A percentile compares a stretch with the other conserved stretches of the same genome.
Evolutionary conservation across 768 basidiomycete species (phyloP).

Genomic region (Leccinum olivaceopallidum): DNA sequence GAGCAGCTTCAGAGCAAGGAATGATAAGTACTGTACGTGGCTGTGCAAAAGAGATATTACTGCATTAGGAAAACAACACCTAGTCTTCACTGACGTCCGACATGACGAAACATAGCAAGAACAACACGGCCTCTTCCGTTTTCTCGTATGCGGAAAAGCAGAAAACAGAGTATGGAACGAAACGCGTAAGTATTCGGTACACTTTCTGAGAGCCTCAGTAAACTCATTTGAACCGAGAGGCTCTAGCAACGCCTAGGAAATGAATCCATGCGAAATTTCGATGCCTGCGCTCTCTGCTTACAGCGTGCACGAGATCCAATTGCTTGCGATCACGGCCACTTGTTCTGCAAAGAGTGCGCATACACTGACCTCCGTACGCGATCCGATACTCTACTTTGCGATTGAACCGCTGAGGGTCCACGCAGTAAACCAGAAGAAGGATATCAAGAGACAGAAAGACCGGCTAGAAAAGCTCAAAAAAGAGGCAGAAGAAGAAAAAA

Average conservation of each 20-base stretch:
- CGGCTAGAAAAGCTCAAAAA: slow-evolving; percentile 70
- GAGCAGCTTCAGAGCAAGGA: not conserved
- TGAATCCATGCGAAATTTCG: slow-evolving; percentile 91
- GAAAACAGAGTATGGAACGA: slow-evolving; percentile 78
- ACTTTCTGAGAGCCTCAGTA: not conserved
- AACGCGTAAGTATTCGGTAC: slow-evolving; percentile 47
- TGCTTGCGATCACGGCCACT: slow-evolving; percentile 80
- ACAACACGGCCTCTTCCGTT: slow-evolving; percentile 86
- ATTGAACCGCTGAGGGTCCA: slow-evolving; percentile 9
- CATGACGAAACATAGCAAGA: slow-evolving; percentile 91
- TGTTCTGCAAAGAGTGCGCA: slow-evolving; percentile 96
- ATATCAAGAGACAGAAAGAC: slow-evolving; percentile 89
- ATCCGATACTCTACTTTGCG: slow-evolving; percentile 2
- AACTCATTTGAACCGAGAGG: slow-evolving; percentile 8
- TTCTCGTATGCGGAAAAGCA: slow-evolving; percentile 91
- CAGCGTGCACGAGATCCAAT: slow-evolving; percentile 82
- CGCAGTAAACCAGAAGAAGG: slow-evolving; percentile 84
- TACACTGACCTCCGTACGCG: slow-evolving; percentile 77
- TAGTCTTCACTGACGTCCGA: not conserved
- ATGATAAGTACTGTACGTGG: not conserved
- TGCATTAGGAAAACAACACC: not conserved
- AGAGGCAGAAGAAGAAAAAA: slow-evolving; percentile 80
- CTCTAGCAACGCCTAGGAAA: slow-evolving; percentile 55
- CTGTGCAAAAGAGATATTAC: not conserved
- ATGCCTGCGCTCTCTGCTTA: slow-evolving; percentile 88